phyloP scores from a whole-genome alignment of 805 yeast genomes.

The Tanozyma kutaoensis region DNA sequence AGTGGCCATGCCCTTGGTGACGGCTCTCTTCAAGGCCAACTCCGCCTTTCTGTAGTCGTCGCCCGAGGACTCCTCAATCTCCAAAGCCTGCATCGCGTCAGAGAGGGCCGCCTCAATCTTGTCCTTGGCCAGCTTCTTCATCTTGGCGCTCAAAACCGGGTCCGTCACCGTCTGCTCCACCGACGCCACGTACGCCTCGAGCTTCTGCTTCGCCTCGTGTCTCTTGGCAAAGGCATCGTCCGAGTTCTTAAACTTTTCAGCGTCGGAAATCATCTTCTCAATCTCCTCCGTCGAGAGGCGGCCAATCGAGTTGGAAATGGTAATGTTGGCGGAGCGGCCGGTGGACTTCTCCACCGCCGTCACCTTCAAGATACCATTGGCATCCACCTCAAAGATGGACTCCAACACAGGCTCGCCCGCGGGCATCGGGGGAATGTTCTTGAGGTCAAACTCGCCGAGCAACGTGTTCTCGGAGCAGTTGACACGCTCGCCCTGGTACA shows the following conservation, averaged over 20 bases:
- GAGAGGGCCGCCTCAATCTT: slow-evolving; percentile 96
- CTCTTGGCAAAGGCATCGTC: slow-evolving; percentile 99
- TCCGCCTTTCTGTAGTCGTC: slow-evolving; percentile 99
- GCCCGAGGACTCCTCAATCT: slow-evolving; percentile 90
- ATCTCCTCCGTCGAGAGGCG: slow-evolving; percentile 36
- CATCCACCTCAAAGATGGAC: slow-evolving; percentile 36
- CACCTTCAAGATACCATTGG: slow-evolving; percentile 38
- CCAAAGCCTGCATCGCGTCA: slow-evolving; percentile 96
- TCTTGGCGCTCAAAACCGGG: slow-evolving; percentile 57
- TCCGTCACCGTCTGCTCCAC: slow-evolving; percentile 46
- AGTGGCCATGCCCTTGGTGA: slow-evolving; percentile 97
- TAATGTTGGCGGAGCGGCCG: slow-evolving; percentile 36
- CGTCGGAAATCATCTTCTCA: slow-evolving; percentile 35
- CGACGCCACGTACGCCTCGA: slow-evolving; percentile 86
- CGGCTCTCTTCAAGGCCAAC: slow-evolving; percentile 97
- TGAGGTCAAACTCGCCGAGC: slow-evolving; percentile 37
- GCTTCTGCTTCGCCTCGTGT: slow-evolving; percentile 98
- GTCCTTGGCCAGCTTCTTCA: slow-evolving; percentile 95
- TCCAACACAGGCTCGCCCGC: slow-evolving; percentile 40
- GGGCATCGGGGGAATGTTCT: slow-evolving; percentile 37
- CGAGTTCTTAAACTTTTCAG: slow-evolving; percentile 74
- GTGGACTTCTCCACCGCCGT: slow-evolving; percentile 37
- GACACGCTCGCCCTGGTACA: slow-evolving; percentile 39
- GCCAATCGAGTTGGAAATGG: slow-evolving; percentile 37
- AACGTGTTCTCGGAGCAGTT: slow-evolving; percentile 37